These are phyloP conservation scores for Parachlorella kessleri DNA, from an alignment of 139 green algal species.

Conservation along the genomic window DNA sequence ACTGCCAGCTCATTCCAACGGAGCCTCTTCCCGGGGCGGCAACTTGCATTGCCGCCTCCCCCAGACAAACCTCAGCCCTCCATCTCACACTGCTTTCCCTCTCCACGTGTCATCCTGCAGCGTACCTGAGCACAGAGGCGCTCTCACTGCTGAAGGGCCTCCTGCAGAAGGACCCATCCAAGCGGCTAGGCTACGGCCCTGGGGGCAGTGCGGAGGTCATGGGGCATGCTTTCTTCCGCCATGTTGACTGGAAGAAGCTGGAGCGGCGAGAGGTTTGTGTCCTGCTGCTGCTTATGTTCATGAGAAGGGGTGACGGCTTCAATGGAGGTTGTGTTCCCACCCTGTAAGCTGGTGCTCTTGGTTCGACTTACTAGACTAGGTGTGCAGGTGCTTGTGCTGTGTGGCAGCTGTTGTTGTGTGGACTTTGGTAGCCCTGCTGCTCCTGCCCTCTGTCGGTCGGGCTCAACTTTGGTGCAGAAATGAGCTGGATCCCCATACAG, in stretches of 20 bases:
- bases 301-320: neutral
- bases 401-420: neutral
- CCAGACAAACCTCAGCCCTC: neutral
- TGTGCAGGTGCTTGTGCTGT: no score
- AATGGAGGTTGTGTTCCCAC: neutral
- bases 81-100: neutral
- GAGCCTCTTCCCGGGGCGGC: no score
- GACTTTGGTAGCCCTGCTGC: neutral
- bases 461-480: neutral
- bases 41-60: no score
- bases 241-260: conserved; percentile 87
- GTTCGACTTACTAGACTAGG: no score
- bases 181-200: conserved; percentile 82
- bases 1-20: no score
- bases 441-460: neutral
- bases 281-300: neutral
- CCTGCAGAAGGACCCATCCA: conserved; percentile 79
- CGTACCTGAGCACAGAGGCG: conserved; percentile 55
- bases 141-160: conserved; percentile 70
- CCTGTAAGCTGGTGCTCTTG: no score
- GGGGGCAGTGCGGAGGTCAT: conserved; percentile 58
- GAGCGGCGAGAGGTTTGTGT: conserved; percentile 62
- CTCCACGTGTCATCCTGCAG: conserved; percentile 13
- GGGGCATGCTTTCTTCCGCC: conserved; percentile 89
- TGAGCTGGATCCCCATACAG: neutral